Conservation (phyloP, 768 basidiomycete species). For the Amyloporia xantha region DNA sequence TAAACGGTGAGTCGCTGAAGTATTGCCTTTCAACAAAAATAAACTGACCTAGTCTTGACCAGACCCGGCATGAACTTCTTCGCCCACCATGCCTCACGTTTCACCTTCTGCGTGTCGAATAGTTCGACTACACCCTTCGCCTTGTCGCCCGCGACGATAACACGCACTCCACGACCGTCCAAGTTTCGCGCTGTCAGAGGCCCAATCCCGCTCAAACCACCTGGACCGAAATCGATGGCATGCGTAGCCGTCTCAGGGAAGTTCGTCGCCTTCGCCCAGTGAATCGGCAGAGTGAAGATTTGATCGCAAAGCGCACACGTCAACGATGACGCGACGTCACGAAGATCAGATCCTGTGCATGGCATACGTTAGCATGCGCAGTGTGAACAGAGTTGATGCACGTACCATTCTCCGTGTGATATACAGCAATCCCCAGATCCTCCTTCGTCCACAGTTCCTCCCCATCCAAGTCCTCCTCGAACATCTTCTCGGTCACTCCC, state of each 20-base stretch:
- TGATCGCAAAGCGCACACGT: constrained; percentile 88
- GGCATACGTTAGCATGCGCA: constrained; percentile 14
- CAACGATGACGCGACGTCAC: constrained; percentile 59
- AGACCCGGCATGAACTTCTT: constrained; percentile 81
- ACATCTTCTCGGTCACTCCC: constrained; percentile 67
- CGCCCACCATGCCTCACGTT: constrained; percentile 85
- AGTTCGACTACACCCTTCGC: constrained; percentile 86
- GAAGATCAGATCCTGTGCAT: constrained; percentile 74
- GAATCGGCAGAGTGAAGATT: constrained; percentile 86
- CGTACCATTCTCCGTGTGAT: constrained; percentile 91
- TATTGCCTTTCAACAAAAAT: neutral
- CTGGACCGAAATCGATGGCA: constrained; percentile 94
- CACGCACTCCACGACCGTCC: constrained; percentile 88
- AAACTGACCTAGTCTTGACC: constrained; percentile 78
- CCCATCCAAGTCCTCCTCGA: constrained; percentile 66
- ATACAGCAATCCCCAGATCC: constrained; percentile 80
- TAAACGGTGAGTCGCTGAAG: constrained; percentile 9
- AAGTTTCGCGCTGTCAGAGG: constrained; percentile 84
- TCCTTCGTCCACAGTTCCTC: constrained; percentile 70
- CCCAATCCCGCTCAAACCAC: constrained; percentile 90
- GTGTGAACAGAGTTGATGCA: too few relatives aligned
- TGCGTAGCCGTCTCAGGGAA: constrained; percentile 92
- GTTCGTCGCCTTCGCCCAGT: constrained; percentile 86
- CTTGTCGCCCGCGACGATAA: constrained; percentile 86
- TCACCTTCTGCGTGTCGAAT: constrained; percentile 57